phyloP scores from a whole-genome alignment of 176 grass and related monocot species.

The Paspalum notatum region DNA sequence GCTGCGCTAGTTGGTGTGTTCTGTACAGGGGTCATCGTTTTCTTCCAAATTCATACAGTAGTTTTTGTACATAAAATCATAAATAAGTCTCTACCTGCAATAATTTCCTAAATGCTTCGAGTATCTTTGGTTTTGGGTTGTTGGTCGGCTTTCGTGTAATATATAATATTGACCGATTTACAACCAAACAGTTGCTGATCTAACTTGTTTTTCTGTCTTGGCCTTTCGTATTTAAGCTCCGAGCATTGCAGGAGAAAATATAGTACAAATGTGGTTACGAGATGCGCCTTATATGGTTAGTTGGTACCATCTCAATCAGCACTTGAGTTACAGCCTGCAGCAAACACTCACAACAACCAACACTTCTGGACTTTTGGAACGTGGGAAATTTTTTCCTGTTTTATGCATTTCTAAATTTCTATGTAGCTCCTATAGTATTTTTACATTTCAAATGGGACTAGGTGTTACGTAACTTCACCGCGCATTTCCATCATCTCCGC shows the following conservation, averaged over 20 bases:
- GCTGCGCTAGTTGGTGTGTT: conserved; percentile 28
- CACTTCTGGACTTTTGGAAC: too few relatives aligned
- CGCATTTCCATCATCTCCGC: neutral
- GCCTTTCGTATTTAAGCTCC: neutral
- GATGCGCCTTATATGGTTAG: neutral
- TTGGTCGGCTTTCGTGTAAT: neutral
- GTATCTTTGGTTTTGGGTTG: neutral
- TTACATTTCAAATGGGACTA: neutral
- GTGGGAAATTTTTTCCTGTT: too few relatives aligned
- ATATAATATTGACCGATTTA: neutral
- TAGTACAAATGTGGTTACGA: neutral
- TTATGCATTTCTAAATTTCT: too few relatives aligned
- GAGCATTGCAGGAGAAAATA: neutral
- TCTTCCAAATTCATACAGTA: neutral
- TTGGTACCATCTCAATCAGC: neutral
- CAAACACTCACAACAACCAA: too few relatives aligned
- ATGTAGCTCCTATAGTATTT: too few relatives aligned
- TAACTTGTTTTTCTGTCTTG: neutral
- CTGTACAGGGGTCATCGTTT: conserved; percentile 37
- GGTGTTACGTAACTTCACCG: neutral
- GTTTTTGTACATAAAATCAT: conserved; percentile 52
- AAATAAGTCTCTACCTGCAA: neutral
- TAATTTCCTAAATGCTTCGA: neutral
- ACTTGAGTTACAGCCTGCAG: neutral
- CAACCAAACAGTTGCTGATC: neutral